phyloP scores from a whole-genome alignment of 2,329 filamentous ascomycete genomes.

The Hypoxylon sp. region DNA sequence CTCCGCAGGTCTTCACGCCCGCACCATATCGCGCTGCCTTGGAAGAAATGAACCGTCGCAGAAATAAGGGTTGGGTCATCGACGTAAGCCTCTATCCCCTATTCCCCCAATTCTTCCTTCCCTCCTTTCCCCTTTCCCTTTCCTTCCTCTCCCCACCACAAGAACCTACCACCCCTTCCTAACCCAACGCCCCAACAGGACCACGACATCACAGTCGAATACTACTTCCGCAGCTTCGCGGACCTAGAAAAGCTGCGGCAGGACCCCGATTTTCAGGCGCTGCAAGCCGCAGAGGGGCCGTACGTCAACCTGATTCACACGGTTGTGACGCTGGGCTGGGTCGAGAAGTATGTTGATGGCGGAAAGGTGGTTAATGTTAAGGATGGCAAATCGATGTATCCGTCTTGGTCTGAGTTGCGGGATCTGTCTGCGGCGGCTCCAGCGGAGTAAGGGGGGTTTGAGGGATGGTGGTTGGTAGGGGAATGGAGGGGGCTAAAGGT shows the following conservation, averaged over 20 bases:
- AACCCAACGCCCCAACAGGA: constrained; percentile 5
- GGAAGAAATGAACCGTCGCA: constrained; percentile 19
- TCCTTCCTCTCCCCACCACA: background rate
- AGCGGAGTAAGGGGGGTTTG: background rate
- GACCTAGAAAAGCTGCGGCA: no score
- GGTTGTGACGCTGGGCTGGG: constrained; percentile 25
- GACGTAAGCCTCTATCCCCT: constrained; percentile 9
- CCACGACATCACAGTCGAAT: constrained; percentile 25
- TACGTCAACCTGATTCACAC: constrained; percentile 22
- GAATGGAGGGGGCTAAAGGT: no score
- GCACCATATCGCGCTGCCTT: constrained; percentile 9
- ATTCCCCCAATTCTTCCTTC: background rate
- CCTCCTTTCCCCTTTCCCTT: background rate
- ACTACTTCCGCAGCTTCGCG: no score
- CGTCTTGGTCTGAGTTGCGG: constrained; percentile 15
- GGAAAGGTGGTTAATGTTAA: constrained; percentile 21
- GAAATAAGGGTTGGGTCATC: constrained; percentile 13
- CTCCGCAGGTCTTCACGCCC: background rate
- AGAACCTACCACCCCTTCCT: background rate
- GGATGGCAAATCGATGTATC: constrained; percentile 20
- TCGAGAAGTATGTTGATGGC: constrained; percentile 28
- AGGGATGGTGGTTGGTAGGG: no score
- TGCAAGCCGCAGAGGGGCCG: constrained; percentile 16
- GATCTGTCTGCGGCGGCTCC: constrained; percentile 19
- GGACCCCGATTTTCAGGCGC: constrained; percentile 12